Conservation (phyloP, 345 rosid genomes). For the Moricandia moricandioides region DNA sequence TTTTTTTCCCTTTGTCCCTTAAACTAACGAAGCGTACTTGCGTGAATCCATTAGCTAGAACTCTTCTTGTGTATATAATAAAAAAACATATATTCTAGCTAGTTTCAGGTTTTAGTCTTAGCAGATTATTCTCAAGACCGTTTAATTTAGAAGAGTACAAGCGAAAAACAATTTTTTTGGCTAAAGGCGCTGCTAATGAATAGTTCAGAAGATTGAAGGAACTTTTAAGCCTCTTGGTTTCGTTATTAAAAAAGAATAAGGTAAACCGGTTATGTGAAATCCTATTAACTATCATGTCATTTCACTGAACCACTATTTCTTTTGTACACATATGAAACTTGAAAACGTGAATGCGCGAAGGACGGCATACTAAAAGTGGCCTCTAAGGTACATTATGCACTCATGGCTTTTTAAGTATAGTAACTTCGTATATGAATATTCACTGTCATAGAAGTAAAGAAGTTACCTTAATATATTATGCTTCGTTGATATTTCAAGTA, state of each 20-base stretch:
- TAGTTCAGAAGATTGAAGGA: slow-evolving; percentile 80
- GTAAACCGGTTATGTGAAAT: slow-evolving; percentile 36
- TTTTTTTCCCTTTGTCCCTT: slow-evolving; percentile 22
- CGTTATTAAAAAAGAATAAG: slow-evolving; percentile 86
- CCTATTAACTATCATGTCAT: not conserved
- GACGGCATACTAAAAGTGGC: slow-evolving; percentile 86
- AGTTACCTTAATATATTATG: not conserved
- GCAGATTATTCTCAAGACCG: not conserved
- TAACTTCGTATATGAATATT: not conserved
- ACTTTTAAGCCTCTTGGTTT: slow-evolving; percentile 97
- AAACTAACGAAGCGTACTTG: not conserved
- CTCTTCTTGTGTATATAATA: not conserved
- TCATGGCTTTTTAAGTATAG: not conserved
- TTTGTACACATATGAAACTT: slow-evolving; percentile 69
- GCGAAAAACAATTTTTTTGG: slow-evolving; percentile 92
- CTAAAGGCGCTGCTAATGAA: slow-evolving; percentile 78
- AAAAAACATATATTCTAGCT: not conserved
- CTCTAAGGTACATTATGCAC: slow-evolving; percentile 65
- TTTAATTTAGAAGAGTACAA: slow-evolving; percentile 55
- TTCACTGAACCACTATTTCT: not conserved
- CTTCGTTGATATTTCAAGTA: slow-evolving; percentile 81
- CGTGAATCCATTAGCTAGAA: not conserved
- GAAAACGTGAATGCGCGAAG: slow-evolving; percentile 86
- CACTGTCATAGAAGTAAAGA: not conserved
- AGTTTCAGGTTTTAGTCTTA: not conserved